Base-by-base conservation (phyloP, 495 filamentous ascomycete species). In the Aeminium ludgeri region DNA sequence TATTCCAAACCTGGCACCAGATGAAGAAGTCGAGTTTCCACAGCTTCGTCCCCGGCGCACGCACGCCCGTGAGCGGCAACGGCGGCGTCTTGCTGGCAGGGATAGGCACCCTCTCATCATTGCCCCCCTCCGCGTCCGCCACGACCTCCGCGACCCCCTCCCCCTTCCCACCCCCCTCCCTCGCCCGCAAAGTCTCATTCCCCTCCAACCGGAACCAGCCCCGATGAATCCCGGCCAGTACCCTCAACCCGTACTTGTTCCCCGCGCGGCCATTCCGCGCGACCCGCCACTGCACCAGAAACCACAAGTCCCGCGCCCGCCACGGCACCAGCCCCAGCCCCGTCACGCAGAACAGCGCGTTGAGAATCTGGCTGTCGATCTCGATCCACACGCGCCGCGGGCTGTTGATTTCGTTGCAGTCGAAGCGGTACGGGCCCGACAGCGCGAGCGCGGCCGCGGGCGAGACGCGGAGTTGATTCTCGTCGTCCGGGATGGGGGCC, bases 21-120 rank as follows among this genome's bases (percentile, higher is more conserved):
- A 89, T 68, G 3, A 82, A 73, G 40, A 83, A 80, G 41, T 87
- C 80, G 49, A 87, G 57, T 59, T 82, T 86, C 83, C 81, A 87
- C 12, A 67, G 40, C 20, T 56, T 51, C 0, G 82, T 84, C 3
- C 76, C 67, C 2, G 76, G 70, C 0, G 80, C 80, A 4, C 73
- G 65, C 6, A 68, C 50, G 18, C 77, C 77, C 1, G 78, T 86
- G 17, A 73, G 59, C 7, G 76, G 77, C 0, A 65, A 41, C 34
- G 67, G 60, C 0, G 75, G 67, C 15, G 65, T 69, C 39, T 65
- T 74, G 12, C 52, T 55, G 20, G 65, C 44, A 2, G 79, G 78
- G 33, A 69, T 63, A 0, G 78, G 73, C 10, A 82, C 49, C 20
- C 59, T n/a, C n/a, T n/a, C n/a, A 15, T n/a, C 11, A 18, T n/a